Percentiles rank a stretch among this genome's conserved stretches.
Conservation (phyloP, 1,284 basidiomycete genomes). For the Leccinum pachyderme region DNA sequence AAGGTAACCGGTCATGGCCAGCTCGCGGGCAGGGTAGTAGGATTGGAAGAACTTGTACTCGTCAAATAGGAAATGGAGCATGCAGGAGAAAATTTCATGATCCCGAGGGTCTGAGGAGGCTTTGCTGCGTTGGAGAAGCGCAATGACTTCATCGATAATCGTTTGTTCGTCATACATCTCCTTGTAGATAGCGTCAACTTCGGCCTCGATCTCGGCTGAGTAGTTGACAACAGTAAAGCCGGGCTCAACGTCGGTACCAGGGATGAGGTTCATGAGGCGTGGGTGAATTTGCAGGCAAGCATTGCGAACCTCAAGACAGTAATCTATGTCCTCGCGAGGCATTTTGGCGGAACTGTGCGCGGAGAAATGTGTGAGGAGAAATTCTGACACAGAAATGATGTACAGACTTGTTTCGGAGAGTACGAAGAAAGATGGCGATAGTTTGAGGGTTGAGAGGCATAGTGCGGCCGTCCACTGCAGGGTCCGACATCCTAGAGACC, state of each 20-base stretch:
- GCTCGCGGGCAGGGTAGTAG: slow-evolving; percentile 90
- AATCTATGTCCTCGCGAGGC: slow-evolving; percentile 78
- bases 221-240: slow-evolving; percentile 91
- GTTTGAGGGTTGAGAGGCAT: slow-evolving; percentile 83
- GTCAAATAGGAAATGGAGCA: slow-evolving; percentile 99
- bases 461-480: slow-evolving; percentile 74
- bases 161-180: slow-evolving; percentile 97
- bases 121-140: slow-evolving; percentile 83
- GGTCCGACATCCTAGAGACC: slow-evolving; percentile 73
- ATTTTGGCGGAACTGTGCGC: slow-evolving; percentile 58
- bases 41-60: slow-evolving; percentile 99
- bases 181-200: slow-evolving; percentile 95
- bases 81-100: slow-evolving; percentile 97
- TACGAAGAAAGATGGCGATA: slow-evolving; percentile 88
- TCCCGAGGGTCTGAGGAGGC: slow-evolving; percentile 82
- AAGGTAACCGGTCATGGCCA: slow-evolving; percentile 94
- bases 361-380: slow-evolving; percentile 1
- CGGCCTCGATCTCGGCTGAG: slow-evolving; percentile 84
- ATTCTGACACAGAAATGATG: slow-evolving; percentile 4
- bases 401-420: slow-evolving; percentile 78
- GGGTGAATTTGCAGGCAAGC: slow-evolving; percentile 95
- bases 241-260: slow-evolving; percentile 86
- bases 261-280: slow-evolving; percentile 93
- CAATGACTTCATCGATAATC: slow-evolving; percentile 91
- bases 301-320: slow-evolving; percentile 91